Percentiles rank a stretch among this genome's conserved stretches.
Conservation (phyloP, 805 yeast genomes). For the Yamadazyma phyllophila region DNA sequence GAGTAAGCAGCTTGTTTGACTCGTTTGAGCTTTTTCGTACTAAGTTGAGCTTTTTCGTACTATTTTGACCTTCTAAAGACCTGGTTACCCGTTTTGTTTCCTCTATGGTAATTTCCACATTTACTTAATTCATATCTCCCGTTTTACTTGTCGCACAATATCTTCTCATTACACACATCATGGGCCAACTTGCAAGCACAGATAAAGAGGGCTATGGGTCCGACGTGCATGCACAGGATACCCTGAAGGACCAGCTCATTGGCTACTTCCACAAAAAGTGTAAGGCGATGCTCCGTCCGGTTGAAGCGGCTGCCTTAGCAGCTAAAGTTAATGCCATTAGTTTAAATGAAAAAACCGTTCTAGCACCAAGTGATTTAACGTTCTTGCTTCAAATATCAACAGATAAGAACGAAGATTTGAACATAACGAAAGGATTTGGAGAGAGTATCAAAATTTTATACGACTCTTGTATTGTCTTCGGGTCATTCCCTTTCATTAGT, state of each 20-base stretch:
- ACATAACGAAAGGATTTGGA: neutral
- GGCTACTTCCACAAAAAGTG: conserved; percentile 21
- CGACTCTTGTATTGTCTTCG: conserved; percentile 40
- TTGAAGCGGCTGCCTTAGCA: conserved; percentile 20
- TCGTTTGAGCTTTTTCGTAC: too few species aligned
- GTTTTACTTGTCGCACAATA: neutral
- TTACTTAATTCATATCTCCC: too few species aligned
- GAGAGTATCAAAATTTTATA: conserved; percentile 29
- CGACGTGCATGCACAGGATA: neutral
- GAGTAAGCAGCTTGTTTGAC: too few species aligned
- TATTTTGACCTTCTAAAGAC: too few species aligned
- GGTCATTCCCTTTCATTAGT: conserved; percentile 50
- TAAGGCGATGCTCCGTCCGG: conserved; percentile 15
- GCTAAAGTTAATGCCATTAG: conserved; percentile 15
- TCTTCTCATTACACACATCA: conserved; percentile 2
- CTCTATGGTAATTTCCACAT: too few species aligned
- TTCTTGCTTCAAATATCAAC: conserved; percentile 19
- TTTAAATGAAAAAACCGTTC: conserved; percentile 14
- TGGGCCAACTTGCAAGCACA: conserved; percentile 19
- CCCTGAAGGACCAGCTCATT: conserved; percentile 2
- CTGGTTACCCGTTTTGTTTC: too few species aligned
- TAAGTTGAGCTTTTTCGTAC: too few species aligned
- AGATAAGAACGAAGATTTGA: conserved; percentile 10
- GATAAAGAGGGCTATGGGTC: conserved; percentile 2
- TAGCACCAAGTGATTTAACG: conserved; percentile 21